Percentiles rank a stretch among this genome's conserved stretches.
Evolutionary conservation across 805 yeast species (phyloP).

Genomic region (Candida ascalaphidarum): DNA sequence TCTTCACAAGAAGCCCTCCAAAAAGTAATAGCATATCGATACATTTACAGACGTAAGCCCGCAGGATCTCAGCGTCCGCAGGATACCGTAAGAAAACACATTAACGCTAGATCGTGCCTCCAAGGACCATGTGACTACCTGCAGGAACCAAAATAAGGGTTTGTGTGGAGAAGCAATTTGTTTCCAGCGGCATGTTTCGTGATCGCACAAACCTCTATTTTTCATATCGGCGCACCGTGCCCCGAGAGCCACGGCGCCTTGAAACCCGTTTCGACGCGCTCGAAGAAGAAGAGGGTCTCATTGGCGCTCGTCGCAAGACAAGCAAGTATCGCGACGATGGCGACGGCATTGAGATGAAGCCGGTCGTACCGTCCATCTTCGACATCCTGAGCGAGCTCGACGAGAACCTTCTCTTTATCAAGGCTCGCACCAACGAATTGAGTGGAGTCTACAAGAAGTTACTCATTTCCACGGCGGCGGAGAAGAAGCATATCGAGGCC

Average conservation of each 20-base stretch:
- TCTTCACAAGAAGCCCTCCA: slow-evolving; percentile 21
- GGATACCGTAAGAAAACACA: too few species aligned
- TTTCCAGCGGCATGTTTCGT: slow-evolving; percentile 54
- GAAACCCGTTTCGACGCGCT: slow-evolving; percentile 26
- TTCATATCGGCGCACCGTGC: slow-evolving; percentile 84
- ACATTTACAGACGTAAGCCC: too few species aligned
- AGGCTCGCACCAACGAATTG: slow-evolving; percentile 47
- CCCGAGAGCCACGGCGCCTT: slow-evolving; percentile 36
- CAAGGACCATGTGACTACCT: background rate
- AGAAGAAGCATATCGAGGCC: slow-evolving; percentile 65
- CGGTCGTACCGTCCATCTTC: slow-evolving; percentile 70
- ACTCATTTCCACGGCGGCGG: slow-evolving; percentile 81
- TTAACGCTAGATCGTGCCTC: background rate
- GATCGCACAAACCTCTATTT: slow-evolving; percentile 90
- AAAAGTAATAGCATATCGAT: slow-evolving; percentile 1
- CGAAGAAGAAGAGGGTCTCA: slow-evolving; percentile 56
- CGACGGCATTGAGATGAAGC: slow-evolving; percentile 44
- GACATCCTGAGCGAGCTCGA: slow-evolving; percentile 71
- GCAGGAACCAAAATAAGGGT: too few species aligned
- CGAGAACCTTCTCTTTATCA: slow-evolving; percentile 44
- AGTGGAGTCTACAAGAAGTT: slow-evolving; percentile 71
- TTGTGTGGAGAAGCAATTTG: too few species aligned
- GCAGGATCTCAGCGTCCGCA: too few species aligned
- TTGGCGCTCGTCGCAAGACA: slow-evolving; percentile 19
- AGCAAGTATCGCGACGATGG: slow-evolving; percentile 4